phyloP scores from a whole-genome alignment of 1,284 basidiomycete genomes.

The Filobasidium uniguttulatum region DNA sequence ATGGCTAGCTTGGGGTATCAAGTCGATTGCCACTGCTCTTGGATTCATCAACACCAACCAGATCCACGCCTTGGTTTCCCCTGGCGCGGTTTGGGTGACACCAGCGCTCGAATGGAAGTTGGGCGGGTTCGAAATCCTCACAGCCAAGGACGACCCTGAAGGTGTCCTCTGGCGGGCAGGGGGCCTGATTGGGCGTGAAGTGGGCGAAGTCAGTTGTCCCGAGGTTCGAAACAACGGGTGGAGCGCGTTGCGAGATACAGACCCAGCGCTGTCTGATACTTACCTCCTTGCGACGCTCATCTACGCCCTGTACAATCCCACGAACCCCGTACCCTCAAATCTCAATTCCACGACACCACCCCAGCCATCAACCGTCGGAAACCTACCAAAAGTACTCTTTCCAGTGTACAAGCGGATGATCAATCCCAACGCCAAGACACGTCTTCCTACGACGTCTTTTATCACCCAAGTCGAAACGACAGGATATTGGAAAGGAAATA shows the following conservation, averaged over 20 bases:
- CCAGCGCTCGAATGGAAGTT: constrained; percentile 87
- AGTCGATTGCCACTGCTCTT: constrained; percentile 75
- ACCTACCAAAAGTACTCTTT: constrained; percentile 65
- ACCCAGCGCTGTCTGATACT: constrained; percentile 60
- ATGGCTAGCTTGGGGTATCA: constrained; percentile 88
- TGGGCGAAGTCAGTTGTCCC: constrained; percentile 51
- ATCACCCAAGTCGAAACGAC: constrained; percentile 56
- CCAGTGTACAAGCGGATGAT: constrained; percentile 72
- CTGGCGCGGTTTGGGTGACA: constrained; percentile 66
- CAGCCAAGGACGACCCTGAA: constrained; percentile 30
- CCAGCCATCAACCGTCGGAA: constrained; percentile 55
- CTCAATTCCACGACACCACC: constrained; percentile 53
- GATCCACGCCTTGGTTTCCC: constrained; percentile 53
- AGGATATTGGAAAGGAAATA: constrained; percentile 77
- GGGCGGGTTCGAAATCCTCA: constrained; percentile 84
- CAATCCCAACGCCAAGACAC: constrained; percentile 68
- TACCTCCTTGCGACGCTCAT: constrained; percentile 77
- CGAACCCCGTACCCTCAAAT: constrained; percentile 53
- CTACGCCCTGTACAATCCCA: constrained; percentile 72
- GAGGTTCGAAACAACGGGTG: constrained; percentile 88
- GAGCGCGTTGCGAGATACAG: constrained; percentile 60
- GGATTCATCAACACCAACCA: constrained; percentile 90
- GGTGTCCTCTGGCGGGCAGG: constrained; percentile 39
- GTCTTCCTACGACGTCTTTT: constrained; percentile 63
- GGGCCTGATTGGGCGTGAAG: constrained; percentile 50